Evolutionary conservation across 1,284 basidiomycete species (phyloP), one percentile per base, ranked within the genome.

Genomic region (Trichosporon ovoides): DNA sequence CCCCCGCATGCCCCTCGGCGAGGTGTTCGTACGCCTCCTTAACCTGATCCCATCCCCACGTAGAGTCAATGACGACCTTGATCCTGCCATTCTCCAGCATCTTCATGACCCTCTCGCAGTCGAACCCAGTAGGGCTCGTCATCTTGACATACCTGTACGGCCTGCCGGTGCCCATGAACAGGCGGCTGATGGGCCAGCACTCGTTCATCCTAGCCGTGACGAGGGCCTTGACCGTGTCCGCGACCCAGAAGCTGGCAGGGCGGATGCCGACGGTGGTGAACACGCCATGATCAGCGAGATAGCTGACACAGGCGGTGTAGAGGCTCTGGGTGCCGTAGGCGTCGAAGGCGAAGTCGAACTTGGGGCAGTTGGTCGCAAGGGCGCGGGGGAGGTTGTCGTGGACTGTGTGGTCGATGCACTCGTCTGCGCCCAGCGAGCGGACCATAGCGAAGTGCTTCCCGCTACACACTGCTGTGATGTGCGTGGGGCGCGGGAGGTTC

Each of bases 1-100:
- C 87, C 13, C 77, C 81, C 2, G 85, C 83, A 46, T 81, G 79
- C 6, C 77, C 73, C 3, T 80, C 80, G 77, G 83, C 77, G n/a
- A 87, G 66, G 50, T 80, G 78, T 33, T 84, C 82, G 62, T 85
- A 89, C 3, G 85, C 87, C 61, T 82, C 77, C 38, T 81, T 66
- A 0, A 75, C 81, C 24, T 87, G 61, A 58, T 82, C 80, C 55
- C 87, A 87, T 3, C 68, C 68, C 60, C 78, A 82, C 3, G 84
- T 81, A 16, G 38, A 38, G 55, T 62, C 60, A 2, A 43, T 11
- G 13, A 59, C 55, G 7, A 62, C 52, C 16, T 16, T 38, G 19
- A 59, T 22, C 0, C 37, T 24, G 10, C 53, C 53, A n/a, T 19
- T 3, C 0, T 12, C 55, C 3, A 62, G 52, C 38, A 57, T 51